Evolutionary conservation across 352 stramenopile genomes (phyloP).

Genomic region (Phytophthora agathidicida): DNA sequence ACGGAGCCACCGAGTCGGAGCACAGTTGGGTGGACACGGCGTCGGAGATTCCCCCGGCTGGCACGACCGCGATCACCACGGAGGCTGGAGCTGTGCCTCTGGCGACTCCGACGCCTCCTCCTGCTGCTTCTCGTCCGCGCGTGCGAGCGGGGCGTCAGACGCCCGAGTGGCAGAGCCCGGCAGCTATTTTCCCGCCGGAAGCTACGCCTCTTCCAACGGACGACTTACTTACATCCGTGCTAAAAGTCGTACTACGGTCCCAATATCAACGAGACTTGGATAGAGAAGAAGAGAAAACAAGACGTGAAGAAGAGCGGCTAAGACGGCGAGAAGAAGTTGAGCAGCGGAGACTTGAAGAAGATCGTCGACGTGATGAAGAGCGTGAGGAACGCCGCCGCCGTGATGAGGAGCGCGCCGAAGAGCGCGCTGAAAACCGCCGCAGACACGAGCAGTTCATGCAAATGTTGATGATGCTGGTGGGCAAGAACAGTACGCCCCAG

Average conservation of each 20-base stretch:
- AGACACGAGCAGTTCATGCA: slow-evolving; percentile 50
- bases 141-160: slow-evolving; percentile 2
- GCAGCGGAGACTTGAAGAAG: slow-evolving; percentile 38
- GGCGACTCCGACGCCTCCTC: background rate
- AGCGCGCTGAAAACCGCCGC: slow-evolving; percentile 39
- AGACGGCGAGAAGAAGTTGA: slow-evolving; percentile 32
- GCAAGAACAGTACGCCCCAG: slow-evolving; percentile 24
- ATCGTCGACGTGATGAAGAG: slow-evolving; percentile 42
- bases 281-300: slow-evolving; percentile 34
- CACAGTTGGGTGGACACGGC: slow-evolving; percentile 29
- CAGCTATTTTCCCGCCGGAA: slow-evolving; percentile 22
- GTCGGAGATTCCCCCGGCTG: slow-evolving; percentile 4
- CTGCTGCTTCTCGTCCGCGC: slow-evolving; percentile 6
- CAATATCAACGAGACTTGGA: slow-evolving; percentile 47
- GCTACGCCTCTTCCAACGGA: slow-evolving; percentile 27
- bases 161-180: slow-evolving; percentile 30
- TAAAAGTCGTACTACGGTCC: slow-evolving; percentile 41
- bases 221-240: slow-evolving; percentile 38
- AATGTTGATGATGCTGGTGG: slow-evolving; percentile 43
- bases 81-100: background rate
- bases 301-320: slow-evolving; percentile 36
- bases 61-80: background rate
- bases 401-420: slow-evolving; percentile 37
- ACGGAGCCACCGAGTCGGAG: slow-evolving; percentile 30
- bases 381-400: slow-evolving; percentile 35